Evolutionary conservation across 306 rosid species (phyloP).

Genomic region (Glycyrrhiza uralensis): DNA sequence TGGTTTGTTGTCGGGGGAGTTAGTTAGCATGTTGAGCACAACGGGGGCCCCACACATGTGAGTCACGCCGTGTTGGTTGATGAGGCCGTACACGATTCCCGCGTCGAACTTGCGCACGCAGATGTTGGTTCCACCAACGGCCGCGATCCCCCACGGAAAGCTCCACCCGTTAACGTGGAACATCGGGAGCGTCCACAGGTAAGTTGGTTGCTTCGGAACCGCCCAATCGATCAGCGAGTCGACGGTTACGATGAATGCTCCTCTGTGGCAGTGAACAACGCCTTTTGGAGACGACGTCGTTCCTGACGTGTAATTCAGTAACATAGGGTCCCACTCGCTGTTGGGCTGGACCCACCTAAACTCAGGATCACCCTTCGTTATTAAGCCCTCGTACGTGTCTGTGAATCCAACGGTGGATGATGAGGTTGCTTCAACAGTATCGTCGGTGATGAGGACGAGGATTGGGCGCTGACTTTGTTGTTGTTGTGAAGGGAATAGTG

Average conservation of each 20-base stretch:
- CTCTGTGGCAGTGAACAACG: slow-evolving; percentile 59
- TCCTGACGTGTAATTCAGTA: slow-evolving; percentile 59
- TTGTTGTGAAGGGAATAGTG: slow-evolving; percentile 22
- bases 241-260: slow-evolving; percentile 28
- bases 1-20: slow-evolving; percentile 30
- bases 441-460: slow-evolving; percentile 45
- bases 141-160: slow-evolving; percentile 68
- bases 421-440: not conserved
- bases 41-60: slow-evolving; percentile 81
- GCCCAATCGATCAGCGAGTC: slow-evolving; percentile 48
- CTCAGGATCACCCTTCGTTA: slow-evolving; percentile 35
- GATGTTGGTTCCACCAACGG: slow-evolving; percentile 59
- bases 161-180: slow-evolving; percentile 79
- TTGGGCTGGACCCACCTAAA: slow-evolving; percentile 44
- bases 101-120: slow-evolving; percentile 56
- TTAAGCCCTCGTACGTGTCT: slow-evolving; percentile 36
- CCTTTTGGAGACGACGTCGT: slow-evolving; percentile 82
- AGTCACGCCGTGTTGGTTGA: slow-evolving; percentile 47
- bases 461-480: slow-evolving; percentile 35
- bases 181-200: slow-evolving; percentile 62
- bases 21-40: slow-evolving; percentile 63
- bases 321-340: slow-evolving; percentile 60
- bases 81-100: slow-evolving; percentile 24
- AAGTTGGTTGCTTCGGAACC: slow-evolving; percentile 46
- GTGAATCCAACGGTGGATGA: slow-evolving; percentile 10